phyloP scores from a whole-genome alignment of 495 filamentous ascomycete species.

The Penicillium lividum region DNA sequence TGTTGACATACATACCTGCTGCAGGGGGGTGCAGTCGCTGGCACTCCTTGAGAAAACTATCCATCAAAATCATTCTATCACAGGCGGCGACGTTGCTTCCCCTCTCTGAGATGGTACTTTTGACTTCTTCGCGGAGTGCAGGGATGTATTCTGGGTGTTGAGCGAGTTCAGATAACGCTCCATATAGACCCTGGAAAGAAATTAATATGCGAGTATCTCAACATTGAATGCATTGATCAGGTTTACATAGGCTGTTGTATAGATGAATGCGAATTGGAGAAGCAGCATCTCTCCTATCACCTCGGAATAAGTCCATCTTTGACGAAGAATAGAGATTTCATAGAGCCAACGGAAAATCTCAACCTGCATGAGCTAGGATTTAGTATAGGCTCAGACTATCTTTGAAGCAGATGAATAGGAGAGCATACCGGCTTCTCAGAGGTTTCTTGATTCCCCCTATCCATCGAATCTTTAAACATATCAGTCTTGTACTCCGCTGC shows the following conservation, averaged over 20 bases:
- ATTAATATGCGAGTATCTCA: not conserved
- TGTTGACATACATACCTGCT: constrained; percentile 22
- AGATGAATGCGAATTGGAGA: constrained; percentile 32
- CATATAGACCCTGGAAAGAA: constrained; percentile 23
- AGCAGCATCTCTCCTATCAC: constrained; percentile 30
- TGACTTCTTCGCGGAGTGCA: constrained; percentile 26
- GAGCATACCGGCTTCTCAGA: constrained; percentile 18
- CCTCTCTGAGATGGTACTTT: constrained; percentile 9
- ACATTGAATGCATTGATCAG: not conserved
- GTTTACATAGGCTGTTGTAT: constrained; percentile 29
- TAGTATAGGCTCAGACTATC: too few species aligned
- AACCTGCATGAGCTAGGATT: constrained; percentile 6
- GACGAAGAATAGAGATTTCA: constrained; percentile 20
- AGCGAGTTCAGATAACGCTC: constrained; percentile 26
- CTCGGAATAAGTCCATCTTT: constrained; percentile 26
- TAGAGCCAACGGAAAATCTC: constrained; percentile 32
- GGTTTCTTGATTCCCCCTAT: not conserved
- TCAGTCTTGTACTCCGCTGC: constrained; percentile 25
- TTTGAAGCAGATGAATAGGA: not conserved
- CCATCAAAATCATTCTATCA: constrained; percentile 23
- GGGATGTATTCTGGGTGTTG: constrained; percentile 29
- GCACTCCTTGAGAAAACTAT: constrained; percentile 36
- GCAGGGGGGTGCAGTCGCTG: constrained; percentile 30
- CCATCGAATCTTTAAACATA: constrained; percentile 2
- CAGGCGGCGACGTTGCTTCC: constrained; percentile 20